phyloP scores from a whole-genome alignment of 176 grass and related monocot species.

The Typha latifolia region DNA sequence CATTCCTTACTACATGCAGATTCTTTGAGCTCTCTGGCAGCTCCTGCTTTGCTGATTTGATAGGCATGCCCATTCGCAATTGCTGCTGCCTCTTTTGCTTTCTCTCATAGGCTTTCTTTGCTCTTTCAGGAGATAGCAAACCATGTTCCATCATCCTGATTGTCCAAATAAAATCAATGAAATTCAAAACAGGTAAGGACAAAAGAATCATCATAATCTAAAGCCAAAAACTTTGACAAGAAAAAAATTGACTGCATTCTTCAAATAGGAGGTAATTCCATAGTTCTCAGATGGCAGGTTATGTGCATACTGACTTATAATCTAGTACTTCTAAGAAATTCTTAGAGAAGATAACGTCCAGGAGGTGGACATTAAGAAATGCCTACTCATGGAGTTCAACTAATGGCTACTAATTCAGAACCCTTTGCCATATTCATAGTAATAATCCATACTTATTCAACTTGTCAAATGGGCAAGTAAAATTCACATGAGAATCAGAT shows the following conservation, averaged over 20 bases:
- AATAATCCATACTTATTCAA: background rate
- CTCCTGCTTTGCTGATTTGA: conserved; percentile 37
- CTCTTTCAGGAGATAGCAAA: conserved; percentile 67
- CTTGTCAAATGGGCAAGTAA: background rate
- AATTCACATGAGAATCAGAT: background rate
- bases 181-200: too few relatives aligned
- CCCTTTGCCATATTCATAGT: background rate
- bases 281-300: too few relatives aligned
- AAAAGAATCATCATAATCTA: too few relatives aligned
- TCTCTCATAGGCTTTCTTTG: conserved; percentile 81
- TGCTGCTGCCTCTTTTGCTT: conserved; percentile 66
- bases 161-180: background rate
- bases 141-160: conserved; percentile 96
- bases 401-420: too few relatives aligned
- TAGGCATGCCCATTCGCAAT: conserved; percentile 36
- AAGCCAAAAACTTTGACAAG: too few relatives aligned
- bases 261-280: too few relatives aligned
- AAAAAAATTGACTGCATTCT: too few relatives aligned
- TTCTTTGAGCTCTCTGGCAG: conserved; percentile 66
- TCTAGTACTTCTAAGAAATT: too few relatives aligned
- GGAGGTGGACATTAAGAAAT: too few relatives aligned
- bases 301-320: too few relatives aligned
- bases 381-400: too few relatives aligned
- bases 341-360: too few relatives aligned
- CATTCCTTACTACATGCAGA: conserved; percentile 23